A percentile compares a stretch with the other conserved stretches of the same genome.
Conservation (phyloP, 2,329 filamentous ascomycete genomes). For the Pseudogymnoascus sp. region DNA sequence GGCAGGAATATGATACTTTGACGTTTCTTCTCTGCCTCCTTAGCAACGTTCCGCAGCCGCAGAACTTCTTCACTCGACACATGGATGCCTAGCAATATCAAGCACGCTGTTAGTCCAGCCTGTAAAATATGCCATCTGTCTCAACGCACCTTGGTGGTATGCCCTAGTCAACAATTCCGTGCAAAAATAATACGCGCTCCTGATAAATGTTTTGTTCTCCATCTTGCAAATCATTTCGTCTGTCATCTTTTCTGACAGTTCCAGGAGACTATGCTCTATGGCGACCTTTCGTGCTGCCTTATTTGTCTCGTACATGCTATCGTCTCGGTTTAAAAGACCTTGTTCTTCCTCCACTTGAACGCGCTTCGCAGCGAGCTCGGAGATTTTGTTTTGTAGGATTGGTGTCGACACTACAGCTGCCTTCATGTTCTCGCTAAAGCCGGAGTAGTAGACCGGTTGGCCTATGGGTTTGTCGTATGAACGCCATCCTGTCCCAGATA, state of each 20-base stretch:
- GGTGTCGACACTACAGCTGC: conserved; percentile 65
- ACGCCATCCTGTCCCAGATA: conserved; percentile 90
- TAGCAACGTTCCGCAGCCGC: conserved; percentile 71
- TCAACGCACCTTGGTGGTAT: conserved; percentile 71
- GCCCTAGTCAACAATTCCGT: conserved; percentile 86
- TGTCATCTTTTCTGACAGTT: conserved; percentile 79
- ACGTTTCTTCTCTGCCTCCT: conserved; percentile 75
- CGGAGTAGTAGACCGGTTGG: conserved; percentile 86
- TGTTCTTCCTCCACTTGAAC: conserved; percentile 70
- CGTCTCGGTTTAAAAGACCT: conserved; percentile 54
- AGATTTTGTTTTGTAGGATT: conserved; percentile 66
- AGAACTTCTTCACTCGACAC: conserved; percentile 92
- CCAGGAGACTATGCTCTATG: conserved; percentile 65
- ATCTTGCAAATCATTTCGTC: conserved; percentile 99
- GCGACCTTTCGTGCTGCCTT: conserved; percentile 50
- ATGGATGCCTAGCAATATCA: conserved; percentile 56
- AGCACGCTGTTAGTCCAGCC: neutral
- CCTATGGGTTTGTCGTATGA: conserved; percentile 87
- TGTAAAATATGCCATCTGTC: neutral
- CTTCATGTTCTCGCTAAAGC: conserved; percentile 89
- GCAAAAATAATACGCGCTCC: conserved; percentile 80
- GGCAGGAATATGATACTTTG: conserved; percentile 95
- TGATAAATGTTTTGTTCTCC: conserved; percentile 88
- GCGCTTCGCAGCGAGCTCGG: conserved; percentile 66
- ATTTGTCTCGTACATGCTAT: conserved; percentile 47